phyloP scores from a whole-genome alignment of 495 filamentous ascomycete genomes.

The Penicillium atrosanguineum region DNA sequence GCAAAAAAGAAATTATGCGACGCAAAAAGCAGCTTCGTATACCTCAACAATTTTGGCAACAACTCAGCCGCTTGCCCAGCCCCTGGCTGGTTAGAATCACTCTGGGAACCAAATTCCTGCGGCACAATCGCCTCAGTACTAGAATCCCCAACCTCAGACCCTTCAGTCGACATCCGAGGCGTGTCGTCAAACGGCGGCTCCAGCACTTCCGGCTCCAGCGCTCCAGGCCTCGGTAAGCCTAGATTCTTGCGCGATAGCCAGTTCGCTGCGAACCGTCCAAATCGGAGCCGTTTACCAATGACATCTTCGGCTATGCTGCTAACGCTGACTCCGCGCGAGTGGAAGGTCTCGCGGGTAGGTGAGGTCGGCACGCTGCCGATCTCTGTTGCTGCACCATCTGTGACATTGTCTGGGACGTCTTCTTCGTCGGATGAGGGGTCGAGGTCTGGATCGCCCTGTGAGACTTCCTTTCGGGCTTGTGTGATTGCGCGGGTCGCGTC shows the following conservation, averaged over 20 bases:
- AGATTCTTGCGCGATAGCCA: conserved; percentile 87
- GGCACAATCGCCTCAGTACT: neutral
- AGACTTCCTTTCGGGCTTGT: conserved; percentile 53
- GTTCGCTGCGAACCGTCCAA: conserved; percentile 81
- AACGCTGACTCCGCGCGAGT: conserved; percentile 31
- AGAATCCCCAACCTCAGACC: conserved; percentile 12
- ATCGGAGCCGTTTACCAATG: conserved; percentile 69
- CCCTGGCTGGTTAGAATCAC: conserved; percentile 27
- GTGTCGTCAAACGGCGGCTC: conserved; percentile 26
- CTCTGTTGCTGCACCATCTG: conserved; percentile 34
- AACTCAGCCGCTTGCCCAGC: conserved; percentile 44
- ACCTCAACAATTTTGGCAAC: conserved; percentile 79
- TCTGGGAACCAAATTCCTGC: conserved; percentile 30
- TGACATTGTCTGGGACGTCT: conserved; percentile 34
- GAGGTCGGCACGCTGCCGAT: conserved; percentile 32
- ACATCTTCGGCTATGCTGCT: conserved; percentile 79
- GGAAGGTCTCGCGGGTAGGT: conserved; percentile 22
- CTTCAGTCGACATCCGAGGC: conserved; percentile 11
- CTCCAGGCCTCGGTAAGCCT: conserved; percentile 47
- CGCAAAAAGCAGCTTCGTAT: conserved; percentile 74
- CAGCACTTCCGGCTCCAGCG: conserved; percentile 22
- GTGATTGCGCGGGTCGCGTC: conserved; percentile 71
- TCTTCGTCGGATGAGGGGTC: conserved; percentile 38
- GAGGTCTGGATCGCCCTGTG: conserved; percentile 24
- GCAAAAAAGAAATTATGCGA: conserved; percentile 87